Evolutionary conservation across 345 rosid genomes (phyloP), one percentile per base, ranked within the genome.

Genomic region (Acer yangbiense): DNA sequence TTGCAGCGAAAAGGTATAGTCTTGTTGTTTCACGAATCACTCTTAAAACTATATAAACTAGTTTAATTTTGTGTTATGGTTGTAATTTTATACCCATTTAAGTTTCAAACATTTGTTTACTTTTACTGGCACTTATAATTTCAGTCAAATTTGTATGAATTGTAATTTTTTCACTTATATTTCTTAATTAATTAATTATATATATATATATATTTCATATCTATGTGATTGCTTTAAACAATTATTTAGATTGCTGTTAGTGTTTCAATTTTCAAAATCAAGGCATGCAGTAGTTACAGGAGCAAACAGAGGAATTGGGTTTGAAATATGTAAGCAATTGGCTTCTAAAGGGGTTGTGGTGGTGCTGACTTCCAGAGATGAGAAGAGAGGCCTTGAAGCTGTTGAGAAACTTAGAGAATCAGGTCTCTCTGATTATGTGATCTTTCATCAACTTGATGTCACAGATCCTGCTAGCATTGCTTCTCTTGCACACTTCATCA

Each of bases 241-340:
- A 39, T 39, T 39, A 39, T 11, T 48, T 48, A 48, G 16, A 48
- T 48, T 48, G 10, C 63, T 8, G 10, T 44, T 44, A 44, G 10
- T 8, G 48, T 58, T 55, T 11, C 61, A 55, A 17, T 55, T 55
- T 55, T 55, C 8, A 13, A 44, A 50, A 61, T 70, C 18, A 35
- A 82, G 89, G 83, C 73, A 65, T 54, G 87, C 89, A 43, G 79
- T 83, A 10, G 85, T 80, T 2, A 83, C 84, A 6, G 87, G 89
- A 50, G 86, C 73, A 71, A 77, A 82, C 77, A 80, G 75, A 76
- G 89, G 89, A 27, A 78, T 87, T 2, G 87, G 89, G 4, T 74
- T 80, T 50, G 89, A 80, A 60, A 80, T 82, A 44, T 79, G 82
- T 69, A 66, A 66, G 58, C 68, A 68, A 41, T 74, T 75, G 66